Percentiles rank a stretch among this genome's conserved stretches.
Conservation (phyloP, 805 yeast species). For the Wickerhamomyces strasburgensis region DNA sequence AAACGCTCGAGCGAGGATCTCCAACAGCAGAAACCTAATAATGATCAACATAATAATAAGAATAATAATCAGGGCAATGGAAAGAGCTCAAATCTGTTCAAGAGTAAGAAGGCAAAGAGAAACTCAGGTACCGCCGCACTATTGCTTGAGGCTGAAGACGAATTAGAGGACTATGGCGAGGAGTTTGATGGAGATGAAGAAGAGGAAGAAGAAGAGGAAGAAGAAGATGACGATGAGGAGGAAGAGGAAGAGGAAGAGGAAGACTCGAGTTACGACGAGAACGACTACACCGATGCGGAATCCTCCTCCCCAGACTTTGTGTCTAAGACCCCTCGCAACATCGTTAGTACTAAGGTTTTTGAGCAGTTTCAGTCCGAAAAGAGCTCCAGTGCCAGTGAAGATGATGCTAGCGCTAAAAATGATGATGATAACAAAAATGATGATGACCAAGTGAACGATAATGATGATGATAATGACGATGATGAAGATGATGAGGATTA, state of each 20-base stretch:
- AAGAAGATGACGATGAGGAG: constrained; percentile 27
- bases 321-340: constrained; percentile 15
- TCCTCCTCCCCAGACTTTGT: constrained; percentile 3
- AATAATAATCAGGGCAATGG: too few species aligned
- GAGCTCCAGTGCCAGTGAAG: constrained; percentile 20
- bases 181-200: constrained; percentile 21
- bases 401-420: constrained; percentile 32
- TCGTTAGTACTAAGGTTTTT: constrained; percentile 20
- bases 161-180: constrained; percentile 28
- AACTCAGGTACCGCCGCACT: neutral
- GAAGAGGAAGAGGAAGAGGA: constrained; percentile 17
- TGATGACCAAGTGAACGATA: constrained; percentile 25
- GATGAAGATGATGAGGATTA: constrained; percentile 15
- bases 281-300: constrained; percentile 18
- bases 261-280: constrained; percentile 9
- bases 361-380: constrained; percentile 14
- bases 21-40: too few species aligned
- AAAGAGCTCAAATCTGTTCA: too few species aligned
- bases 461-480: constrained; percentile 17
- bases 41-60: too few species aligned
- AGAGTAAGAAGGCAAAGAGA: constrained; percentile 3
- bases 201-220: constrained; percentile 31
- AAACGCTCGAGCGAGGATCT: constrained; percentile 20
- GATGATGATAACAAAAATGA: constrained; percentile 29
- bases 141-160: constrained; percentile 9